These are phyloP conservation scores for Silene coronaria DNA, from an alignment of 179 eudicot species.

Conservation along the genomic window DNA sequence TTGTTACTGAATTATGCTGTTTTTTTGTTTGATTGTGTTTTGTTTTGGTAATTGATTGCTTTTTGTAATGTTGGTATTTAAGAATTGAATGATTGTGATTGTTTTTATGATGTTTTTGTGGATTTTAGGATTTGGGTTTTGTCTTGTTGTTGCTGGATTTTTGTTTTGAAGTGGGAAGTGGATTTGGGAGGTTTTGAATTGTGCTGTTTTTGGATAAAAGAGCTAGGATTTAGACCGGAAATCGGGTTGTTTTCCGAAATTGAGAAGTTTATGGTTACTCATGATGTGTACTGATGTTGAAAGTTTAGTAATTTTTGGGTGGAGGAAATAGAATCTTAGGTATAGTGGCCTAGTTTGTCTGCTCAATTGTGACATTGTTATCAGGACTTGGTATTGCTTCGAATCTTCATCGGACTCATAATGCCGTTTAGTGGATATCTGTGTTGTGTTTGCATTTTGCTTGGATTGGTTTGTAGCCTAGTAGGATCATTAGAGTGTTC, in stretches of 20 bases:
- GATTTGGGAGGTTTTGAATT: neutral
- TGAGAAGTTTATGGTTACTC: too few species aligned
- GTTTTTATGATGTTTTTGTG: neutral
- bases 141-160: neutral
- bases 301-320: slow-evolving; percentile 5
- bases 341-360: neutral
- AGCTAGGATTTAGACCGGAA: slow-evolving; percentile 1
- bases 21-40: neutral
- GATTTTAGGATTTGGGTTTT: slow-evolving; percentile 3
- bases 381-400: neutral
- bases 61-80: neutral
- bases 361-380: neutral
- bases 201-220: slow-evolving; percentile 5
- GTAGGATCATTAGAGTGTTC: neutral
- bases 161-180: slow-evolving; percentile 10
- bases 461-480: neutral
- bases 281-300: neutral
- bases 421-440: neutral
- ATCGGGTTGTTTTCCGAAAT: neutral
- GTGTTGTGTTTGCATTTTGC: neutral
- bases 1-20: neutral
- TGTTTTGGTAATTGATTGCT: neutral
- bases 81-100: neutral
- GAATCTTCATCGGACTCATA: neutral
- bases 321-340: neutral